phyloP scores from a whole-genome alignment of 805 yeast species.

The Maudiozyma barnettii region DNA sequence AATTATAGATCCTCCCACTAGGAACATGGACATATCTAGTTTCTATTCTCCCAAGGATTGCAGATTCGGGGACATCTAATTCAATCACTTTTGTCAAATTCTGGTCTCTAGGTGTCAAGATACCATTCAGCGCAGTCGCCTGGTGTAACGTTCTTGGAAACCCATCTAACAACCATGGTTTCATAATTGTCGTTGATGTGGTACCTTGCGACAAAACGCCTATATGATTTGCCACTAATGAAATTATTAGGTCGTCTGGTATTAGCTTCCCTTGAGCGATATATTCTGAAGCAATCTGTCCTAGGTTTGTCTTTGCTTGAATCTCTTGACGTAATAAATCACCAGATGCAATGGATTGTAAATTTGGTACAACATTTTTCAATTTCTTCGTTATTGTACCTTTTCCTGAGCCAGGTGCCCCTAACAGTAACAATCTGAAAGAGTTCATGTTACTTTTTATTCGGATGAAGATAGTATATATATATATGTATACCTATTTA shows the following conservation, averaged over 20 bases:
- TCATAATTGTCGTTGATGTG: conserved; percentile 13
- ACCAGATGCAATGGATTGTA: conserved; percentile 70
- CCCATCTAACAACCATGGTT: conserved; percentile 80
- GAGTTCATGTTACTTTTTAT: conserved; percentile 27
- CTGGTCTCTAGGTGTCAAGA: conserved; percentile 25
- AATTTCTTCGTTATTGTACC: conserved; percentile 77
- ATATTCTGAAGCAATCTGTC: conserved; percentile 44
- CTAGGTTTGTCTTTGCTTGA: conserved; percentile 42
- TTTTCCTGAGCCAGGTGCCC: conserved; percentile 95
- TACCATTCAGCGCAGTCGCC: conserved; percentile 49
- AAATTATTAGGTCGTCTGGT: conserved; percentile 63
- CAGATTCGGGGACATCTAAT: conserved; percentile 75
- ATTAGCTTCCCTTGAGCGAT: conserved; percentile 59
- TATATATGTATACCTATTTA: no score
- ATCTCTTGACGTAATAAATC: conserved; percentile 71
- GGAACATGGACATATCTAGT: conserved; percentile 77
- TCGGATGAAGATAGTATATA: no score
- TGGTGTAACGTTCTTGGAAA: conserved; percentile 78
- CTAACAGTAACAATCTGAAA: conserved; percentile 61
- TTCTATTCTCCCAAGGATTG: conserved; percentile 71
- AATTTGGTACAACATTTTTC: conserved; percentile 40
- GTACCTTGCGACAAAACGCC: conserved; percentile 24
- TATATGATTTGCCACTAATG: conserved; percentile 30
- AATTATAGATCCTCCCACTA: conserved; percentile 80
- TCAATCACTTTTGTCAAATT: conserved; percentile 72